These are phyloP conservation scores for Apophysomyces trapeziformis DNA, from an alignment of 371 early-diverging fungal genomes.

Conservation along the genomic window DNA sequence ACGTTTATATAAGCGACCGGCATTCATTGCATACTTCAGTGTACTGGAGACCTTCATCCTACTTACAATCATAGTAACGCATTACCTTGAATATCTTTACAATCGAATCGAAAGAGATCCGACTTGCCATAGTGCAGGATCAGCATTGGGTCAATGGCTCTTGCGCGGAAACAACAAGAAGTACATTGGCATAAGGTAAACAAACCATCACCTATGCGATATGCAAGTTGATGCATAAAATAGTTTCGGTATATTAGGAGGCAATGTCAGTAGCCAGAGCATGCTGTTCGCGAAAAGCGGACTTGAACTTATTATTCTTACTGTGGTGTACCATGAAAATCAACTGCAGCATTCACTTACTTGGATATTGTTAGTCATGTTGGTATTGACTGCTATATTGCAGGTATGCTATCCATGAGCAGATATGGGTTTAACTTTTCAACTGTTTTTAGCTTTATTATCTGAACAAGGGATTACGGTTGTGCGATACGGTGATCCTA, in stretches of 20 bases:
- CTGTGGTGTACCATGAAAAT: slow-evolving; percentile 62
- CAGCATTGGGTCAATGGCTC: slow-evolving; percentile 29
- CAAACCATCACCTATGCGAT: neutral
- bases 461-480: slow-evolving; percentile 73
- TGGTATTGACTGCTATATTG: slow-evolving; percentile 68
- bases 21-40: slow-evolving; percentile 74
- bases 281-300: slow-evolving; percentile 84
- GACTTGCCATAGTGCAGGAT: neutral
- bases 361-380: slow-evolving; percentile 70
- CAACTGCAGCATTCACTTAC: slow-evolving; percentile 75
- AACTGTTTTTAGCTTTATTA: slow-evolving; percentile 65
- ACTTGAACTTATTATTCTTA: slow-evolving; percentile 71
- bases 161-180: slow-evolving; percentile 33
- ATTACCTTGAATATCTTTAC: slow-evolving; percentile 52
- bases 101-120: slow-evolving; percentile 27
- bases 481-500: slow-evolving; percentile 80
- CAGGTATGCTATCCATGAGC: slow-evolving; percentile 53
- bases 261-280: slow-evolving; percentile 77
- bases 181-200: slow-evolving; percentile 48
- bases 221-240: neutral
- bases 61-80: slow-evolving; percentile 54
- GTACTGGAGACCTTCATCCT: slow-evolving; percentile 60
- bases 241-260: slow-evolving; percentile 72
- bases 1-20: slow-evolving; percentile 68
- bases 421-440: neutral